phyloP scores from a whole-genome alignment of 1,139 yeast genomes.

The Yarrowia galli region DNA sequence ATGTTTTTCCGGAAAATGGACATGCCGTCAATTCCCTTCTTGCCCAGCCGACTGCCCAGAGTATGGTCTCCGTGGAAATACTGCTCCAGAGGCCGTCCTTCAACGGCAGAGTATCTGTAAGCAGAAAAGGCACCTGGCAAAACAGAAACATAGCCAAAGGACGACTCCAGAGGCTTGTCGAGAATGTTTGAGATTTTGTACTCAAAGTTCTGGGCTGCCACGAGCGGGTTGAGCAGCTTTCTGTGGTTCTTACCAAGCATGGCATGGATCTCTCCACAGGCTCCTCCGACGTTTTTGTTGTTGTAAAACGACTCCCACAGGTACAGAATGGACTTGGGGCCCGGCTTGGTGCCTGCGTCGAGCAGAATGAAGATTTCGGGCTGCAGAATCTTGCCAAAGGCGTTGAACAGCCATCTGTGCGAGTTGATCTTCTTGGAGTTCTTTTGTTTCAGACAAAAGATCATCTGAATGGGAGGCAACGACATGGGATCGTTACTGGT shows the following conservation, averaged over 20 bases:
- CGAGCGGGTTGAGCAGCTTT: constrained; percentile 82
- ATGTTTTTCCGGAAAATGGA: constrained; percentile 87
- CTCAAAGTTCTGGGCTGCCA: constrained; percentile 95
- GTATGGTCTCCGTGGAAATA: constrained; percentile 91
- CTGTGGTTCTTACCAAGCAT: constrained; percentile 88
- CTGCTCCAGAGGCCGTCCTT: constrained; percentile 72
- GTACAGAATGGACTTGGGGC: constrained; percentile 81
- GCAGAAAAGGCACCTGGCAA: constrained; percentile 97
- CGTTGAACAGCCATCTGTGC: constrained; percentile 96
- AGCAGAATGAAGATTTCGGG: constrained; percentile 85
- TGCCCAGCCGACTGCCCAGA: constrained; percentile 55
- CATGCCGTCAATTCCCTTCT: constrained; percentile 58
- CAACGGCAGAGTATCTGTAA: constrained; percentile 55
- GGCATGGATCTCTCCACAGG: constrained; percentile 95
- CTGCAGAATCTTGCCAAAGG: constrained; percentile 82
- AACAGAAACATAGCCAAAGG: constrained; percentile 91
- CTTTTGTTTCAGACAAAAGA: constrained; percentile 85
- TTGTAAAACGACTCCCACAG: constrained; percentile 96
- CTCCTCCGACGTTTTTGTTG: constrained; percentile 96
- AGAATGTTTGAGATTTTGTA: constrained; percentile 93
- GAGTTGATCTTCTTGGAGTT: constrained; percentile 93
- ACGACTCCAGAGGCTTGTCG: constrained; percentile 92
- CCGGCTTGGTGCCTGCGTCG: constrained; percentile 97
- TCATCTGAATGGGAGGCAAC: constrained; percentile 79
- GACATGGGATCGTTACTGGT: constrained; percentile 72